phyloP scores from a whole-genome alignment of 306 rosid genomes.

The Canavalia ensiformis region DNA sequence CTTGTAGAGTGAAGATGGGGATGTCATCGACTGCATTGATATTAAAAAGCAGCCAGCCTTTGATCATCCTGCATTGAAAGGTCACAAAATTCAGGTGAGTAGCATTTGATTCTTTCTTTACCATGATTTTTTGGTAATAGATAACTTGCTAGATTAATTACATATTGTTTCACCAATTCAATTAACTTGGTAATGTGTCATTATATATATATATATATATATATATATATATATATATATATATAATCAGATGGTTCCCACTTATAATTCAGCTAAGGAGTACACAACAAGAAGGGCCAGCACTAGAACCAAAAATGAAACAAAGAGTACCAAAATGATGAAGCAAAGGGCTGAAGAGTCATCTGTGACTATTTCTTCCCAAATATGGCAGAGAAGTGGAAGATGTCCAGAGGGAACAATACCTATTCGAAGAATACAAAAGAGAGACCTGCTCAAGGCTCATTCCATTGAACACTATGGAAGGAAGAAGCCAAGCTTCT shows the following conservation, averaged over 20 bases:
- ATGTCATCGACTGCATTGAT: constrained; percentile 67
- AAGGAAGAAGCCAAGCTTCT: constrained; percentile 59
- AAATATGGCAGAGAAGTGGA: constrained; percentile 79
- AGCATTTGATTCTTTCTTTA: constrained; percentile 4
- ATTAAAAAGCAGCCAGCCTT: constrained; percentile 69
- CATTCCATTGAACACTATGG: constrained; percentile 64
- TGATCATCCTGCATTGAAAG: constrained; percentile 67
- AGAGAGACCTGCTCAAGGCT: constrained; percentile 56
- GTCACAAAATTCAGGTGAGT: constrained; percentile 75
- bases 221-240: too few species aligned
- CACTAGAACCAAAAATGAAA: constrained; percentile 24
- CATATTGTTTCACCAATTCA: background rate
- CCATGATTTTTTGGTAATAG: background rate
- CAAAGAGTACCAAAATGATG: constrained; percentile 36
- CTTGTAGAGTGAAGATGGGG: constrained; percentile 74
- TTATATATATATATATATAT: too few species aligned
- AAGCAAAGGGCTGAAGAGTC: constrained; percentile 47
- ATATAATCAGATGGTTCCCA: constrained; percentile 65
- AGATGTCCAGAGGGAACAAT: constrained; percentile 73
- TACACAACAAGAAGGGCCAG: constrained; percentile 23
- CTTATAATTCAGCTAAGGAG: constrained; percentile 43
- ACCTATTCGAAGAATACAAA: constrained; percentile 67
- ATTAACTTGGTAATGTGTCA: background rate
- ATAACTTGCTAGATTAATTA: constrained; percentile 4
- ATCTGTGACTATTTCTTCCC: constrained; percentile 39